Evolutionary conservation across 768 basidiomycete species (phyloP).

Genomic region (Dacryopinax spathularia): DNA sequence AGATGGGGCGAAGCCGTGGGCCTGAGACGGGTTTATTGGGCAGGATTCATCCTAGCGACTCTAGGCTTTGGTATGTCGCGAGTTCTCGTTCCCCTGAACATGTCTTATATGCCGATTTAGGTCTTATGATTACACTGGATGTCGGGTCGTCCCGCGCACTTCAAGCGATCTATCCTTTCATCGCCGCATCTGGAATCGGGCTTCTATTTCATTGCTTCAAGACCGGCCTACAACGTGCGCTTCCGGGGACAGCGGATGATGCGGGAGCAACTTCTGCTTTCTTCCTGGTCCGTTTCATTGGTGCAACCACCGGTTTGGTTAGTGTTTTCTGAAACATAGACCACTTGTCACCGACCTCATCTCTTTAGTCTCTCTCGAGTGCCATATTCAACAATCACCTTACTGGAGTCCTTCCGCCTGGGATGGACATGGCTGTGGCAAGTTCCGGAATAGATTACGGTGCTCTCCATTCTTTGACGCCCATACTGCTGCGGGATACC

Average conservation of each 20-base stretch:
- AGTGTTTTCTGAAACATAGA: no score
- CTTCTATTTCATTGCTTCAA: conserved; percentile 79
- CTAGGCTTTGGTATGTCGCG: conserved; percentile 53
- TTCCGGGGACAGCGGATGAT: conserved; percentile 45
- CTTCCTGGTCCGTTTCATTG: conserved; percentile 76
- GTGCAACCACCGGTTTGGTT: conserved; percentile 69
- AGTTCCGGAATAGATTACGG: not conserved
- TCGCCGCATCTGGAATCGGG: conserved; percentile 65
- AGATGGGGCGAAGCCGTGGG: not conserved
- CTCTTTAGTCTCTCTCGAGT: not conserved
- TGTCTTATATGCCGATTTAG: conserved; percentile 25
- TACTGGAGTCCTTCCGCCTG: not conserved
- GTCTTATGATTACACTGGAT: conserved; percentile 50
- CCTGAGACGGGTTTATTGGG: not conserved
- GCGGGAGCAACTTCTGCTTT: conserved; percentile 75
- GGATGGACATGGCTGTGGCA: not conserved
- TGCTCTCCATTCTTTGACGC: not conserved
- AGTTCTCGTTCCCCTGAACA: conserved; percentile 3
- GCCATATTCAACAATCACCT: not conserved
- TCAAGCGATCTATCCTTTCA: conserved; percentile 47
- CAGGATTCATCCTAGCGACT: conserved; percentile 18
- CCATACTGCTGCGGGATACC: not conserved
- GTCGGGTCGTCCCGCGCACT: conserved; percentile 32
- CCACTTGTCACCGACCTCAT: no score
- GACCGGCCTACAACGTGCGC: conserved; percentile 55